Evolutionary conservation across 306 rosid species (phyloP), one percentile per base, ranked within the genome.

Genomic region (Trichosanthes cucumerina): DNA sequence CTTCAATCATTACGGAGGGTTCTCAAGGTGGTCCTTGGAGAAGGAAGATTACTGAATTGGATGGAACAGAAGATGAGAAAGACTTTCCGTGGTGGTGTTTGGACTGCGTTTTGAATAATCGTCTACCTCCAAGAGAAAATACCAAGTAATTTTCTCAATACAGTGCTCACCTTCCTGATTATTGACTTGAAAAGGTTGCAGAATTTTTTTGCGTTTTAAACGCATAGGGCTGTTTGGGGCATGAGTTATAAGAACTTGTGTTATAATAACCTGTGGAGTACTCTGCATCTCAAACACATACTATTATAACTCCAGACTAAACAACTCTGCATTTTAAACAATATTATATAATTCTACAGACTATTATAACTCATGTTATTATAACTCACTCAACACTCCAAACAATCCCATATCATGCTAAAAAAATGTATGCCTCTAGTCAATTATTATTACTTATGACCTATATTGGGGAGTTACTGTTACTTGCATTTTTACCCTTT

Each of bases 21-120:
- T 80, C 88, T 65, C 91, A 96, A 47, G 99, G 99, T 79, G 99
- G 97, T 70, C 98, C 97, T 2, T 96, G 99, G 99, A 91, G 99
- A 56, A 96, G 90, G 88, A 88, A 89, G 81, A 88, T 92, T 81
- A 92, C 96, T 63, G 94, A 90, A 80, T 87, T 96, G 78, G 96
- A 92, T 88, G 99, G 97, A 81, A 86, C 90, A 28, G 97, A 92
- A 86, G 99, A 92, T 79, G 99, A 92, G 79, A 95, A 92, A 83
- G 99, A 92, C 83, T 86, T 96, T 44, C 99, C 99, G n/a, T 89
- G 87, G 86, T 96, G 99, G 99, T 91, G 96, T 85, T 82, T 92
- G 78, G 99, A 96, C 73, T 96, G 97, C 18, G 85, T 96, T 68
- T 89, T 96, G 87, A 89, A 84, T 83, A 91, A 91, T 82, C 97